phyloP scores from a whole-genome alignment of 2,329 filamentous ascomycete species.

The Nemania sp. region DNA sequence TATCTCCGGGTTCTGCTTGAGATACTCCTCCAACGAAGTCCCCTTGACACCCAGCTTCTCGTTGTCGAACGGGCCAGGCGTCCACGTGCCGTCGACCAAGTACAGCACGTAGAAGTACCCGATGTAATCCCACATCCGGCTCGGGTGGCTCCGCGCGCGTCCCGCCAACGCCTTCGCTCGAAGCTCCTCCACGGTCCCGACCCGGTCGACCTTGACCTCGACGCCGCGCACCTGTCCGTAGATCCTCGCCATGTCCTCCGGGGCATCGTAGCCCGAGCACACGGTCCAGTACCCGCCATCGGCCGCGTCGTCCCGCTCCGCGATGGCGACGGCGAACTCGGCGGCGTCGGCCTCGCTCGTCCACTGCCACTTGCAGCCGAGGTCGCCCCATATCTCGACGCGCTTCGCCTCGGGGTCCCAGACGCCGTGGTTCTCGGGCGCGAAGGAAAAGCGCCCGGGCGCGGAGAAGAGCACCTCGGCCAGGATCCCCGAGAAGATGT shows the following conservation, averaged over 20 bases:
- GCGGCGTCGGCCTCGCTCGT: conserved; percentile 30
- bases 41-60: conserved; percentile 28
- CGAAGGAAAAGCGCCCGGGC: conserved; percentile 24
- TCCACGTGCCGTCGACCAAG: conserved; percentile 24
- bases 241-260: conserved; percentile 23
- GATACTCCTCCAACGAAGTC: conserved; percentile 26
- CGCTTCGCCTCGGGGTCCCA: conserved; percentile 26
- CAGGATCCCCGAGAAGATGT: conserved; percentile 37
- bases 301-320: conserved; percentile 20
- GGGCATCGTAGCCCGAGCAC: conserved; percentile 24
- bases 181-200: conserved; percentile 27
- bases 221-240: conserved; percentile 23
- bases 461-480: conserved; percentile 35
- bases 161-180: conserved; percentile 22
- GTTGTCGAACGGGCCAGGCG: conserved; percentile 27
- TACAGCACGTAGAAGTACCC: conserved; percentile 29
- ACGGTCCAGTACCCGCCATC: conserved; percentile 29
- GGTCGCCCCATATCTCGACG: conserved; percentile 27
- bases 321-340: conserved; percentile 21
- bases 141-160: conserved; percentile 15
- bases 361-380: conserved; percentile 24
- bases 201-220: conserved; percentile 20
- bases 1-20: conserved; percentile 27
- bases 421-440: conserved; percentile 22
- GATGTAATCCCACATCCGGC: conserved; percentile 29